Conservation (phyloP, 164 flowering plant species). For the Vitis labrusca region DNA sequence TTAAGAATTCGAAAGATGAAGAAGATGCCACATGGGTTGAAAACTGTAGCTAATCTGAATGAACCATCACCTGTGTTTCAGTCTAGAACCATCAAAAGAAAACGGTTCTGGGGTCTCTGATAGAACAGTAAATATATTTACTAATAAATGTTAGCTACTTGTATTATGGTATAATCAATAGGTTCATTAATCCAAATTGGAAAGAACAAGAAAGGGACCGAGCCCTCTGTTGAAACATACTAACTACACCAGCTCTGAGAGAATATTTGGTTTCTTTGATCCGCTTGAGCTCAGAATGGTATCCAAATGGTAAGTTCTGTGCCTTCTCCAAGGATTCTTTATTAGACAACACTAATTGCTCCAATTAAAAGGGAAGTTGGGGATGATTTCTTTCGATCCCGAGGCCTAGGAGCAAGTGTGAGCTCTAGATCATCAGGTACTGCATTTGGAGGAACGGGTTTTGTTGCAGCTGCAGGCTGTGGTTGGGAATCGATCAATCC, state of each 20-base stretch:
- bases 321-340: not conserved
- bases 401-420: constrained; percentile 42
- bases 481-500: constrained; percentile 13
- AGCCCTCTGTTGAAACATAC: not conserved
- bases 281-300: not conserved
- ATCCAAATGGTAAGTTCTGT: not conserved
- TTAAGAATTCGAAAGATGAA: too few relatives aligned
- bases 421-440: constrained; percentile 47
- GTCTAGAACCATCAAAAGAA: too few relatives aligned
- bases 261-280: not conserved
- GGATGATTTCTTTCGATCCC: constrained; percentile 31
- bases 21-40: too few relatives aligned
- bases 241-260: not conserved
- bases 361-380: constrained; percentile 27
- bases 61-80: too few relatives aligned
- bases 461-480: not conserved
- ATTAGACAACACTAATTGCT: constrained; percentile 47
- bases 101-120: too few relatives aligned
- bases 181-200: not conserved
- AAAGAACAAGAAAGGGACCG: too few relatives aligned
- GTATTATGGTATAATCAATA: not conserved
- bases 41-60: too few relatives aligned
- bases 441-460: constrained; percentile 5
- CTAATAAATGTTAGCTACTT: not conserved
- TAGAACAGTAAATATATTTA: too few relatives aligned